phyloP scores from a whole-genome alignment of 2,329 filamentous ascomycete species.

The Talaromyces pinophilus region DNA sequence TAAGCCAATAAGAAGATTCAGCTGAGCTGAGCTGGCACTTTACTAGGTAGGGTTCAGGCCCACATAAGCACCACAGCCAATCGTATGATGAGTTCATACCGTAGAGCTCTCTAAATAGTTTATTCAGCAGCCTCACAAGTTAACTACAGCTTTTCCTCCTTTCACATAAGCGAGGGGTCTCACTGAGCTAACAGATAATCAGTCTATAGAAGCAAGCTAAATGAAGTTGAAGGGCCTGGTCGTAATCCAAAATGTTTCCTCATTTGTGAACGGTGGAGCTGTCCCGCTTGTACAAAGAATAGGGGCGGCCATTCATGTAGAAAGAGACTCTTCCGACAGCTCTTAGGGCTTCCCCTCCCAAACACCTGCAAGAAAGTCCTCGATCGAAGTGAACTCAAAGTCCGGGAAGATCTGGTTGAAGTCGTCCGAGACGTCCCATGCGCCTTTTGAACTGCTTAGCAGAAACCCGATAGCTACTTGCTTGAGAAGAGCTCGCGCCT shows the following conservation, averaged over 20 bases:
- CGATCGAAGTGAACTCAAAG: neutral
- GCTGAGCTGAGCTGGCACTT: neutral
- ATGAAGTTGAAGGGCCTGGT: neutral
- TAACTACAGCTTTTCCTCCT: neutral
- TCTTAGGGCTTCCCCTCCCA: conserved; percentile 6
- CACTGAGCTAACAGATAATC: neutral
- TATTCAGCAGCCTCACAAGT: too few species aligned
- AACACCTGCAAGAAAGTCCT: neutral
- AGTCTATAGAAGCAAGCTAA: neutral
- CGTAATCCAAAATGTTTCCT: neutral
- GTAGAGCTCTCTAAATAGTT: too few species aligned
- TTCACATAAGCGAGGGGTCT: neutral
- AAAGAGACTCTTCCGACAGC: neutral
- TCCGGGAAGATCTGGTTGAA: conserved; percentile 11
- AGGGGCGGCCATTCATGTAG: neutral
- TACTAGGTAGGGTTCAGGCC: neutral
- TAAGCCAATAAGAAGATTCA: neutral
- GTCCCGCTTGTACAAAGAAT: neutral
- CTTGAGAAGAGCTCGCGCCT: conserved; percentile 3
- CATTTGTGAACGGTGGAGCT: too few species aligned
- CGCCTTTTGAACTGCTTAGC: conserved; percentile 10
- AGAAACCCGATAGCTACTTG: conserved; percentile 7
- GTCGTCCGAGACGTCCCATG: conserved; percentile 12
- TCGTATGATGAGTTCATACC: neutral
- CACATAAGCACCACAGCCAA: neutral